These are phyloP conservation scores for Tulasnella sp. DNA, from an alignment of 768 basidiomycete genomes.

Conservation along the genomic window DNA sequence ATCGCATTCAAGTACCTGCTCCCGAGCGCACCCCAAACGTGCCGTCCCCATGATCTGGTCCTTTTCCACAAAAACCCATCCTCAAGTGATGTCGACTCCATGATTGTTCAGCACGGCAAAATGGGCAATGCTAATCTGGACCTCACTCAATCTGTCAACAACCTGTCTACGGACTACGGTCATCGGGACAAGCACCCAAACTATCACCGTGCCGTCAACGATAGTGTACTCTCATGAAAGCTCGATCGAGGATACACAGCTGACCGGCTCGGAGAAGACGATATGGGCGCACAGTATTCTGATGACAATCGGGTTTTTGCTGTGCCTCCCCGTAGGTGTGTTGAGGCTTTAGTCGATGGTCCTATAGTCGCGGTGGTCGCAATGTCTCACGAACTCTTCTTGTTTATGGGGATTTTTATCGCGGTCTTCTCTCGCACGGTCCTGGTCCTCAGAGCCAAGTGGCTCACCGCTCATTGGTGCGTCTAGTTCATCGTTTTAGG, in stretches of 20 bases:
- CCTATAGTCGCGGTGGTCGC: neutral
- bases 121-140: conserved; percentile 52
- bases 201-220: neutral
- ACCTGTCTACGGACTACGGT: too few species aligned
- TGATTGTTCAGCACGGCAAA: conserved; percentile 50
- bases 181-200: conserved; percentile 27
- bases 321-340: conserved; percentile 60
- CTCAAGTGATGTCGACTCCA: conserved; percentile 51
- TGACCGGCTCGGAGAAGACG: conserved; percentile 44
- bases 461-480: conserved; percentile 56
- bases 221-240: neutral
- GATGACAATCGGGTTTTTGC: conserved; percentile 56
- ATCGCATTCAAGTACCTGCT: conserved; percentile 36
- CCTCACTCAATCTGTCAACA: conserved; percentile 49
- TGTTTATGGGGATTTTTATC: conserved; percentile 46
- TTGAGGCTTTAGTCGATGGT: neutral
- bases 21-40: conserved; percentile 37
- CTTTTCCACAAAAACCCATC: conserved; percentile 55
- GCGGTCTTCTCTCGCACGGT: conserved; percentile 60
- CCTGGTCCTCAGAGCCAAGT: conserved; percentile 43
- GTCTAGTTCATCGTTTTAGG: conserved; percentile 57
- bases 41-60: conserved; percentile 59
- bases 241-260: conserved; percentile 1
- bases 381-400: neutral
- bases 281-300: conserved; percentile 57